Percentiles rank a stretch among this genome's conserved stretches.
These are phyloP conservation scores for Arthrinium puccinioides DNA, from an alignment of 2,329 filamentous ascomycete genomes.

Conservation along the genomic window DNA sequence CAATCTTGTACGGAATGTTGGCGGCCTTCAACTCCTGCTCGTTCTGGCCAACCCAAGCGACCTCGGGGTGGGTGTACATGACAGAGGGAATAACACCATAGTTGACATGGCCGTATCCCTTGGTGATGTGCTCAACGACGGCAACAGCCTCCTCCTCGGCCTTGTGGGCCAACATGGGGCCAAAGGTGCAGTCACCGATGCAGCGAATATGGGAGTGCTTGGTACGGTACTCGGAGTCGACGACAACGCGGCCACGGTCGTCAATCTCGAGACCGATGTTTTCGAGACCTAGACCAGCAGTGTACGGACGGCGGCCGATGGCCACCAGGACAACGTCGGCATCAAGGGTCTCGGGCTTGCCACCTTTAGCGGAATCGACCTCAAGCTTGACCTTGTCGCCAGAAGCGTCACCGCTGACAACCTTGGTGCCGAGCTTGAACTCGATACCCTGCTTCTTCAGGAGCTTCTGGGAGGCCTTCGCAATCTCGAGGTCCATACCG, in stretches of 20 bases:
- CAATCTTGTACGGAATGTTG: constrained; percentile 86
- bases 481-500: constrained; percentile 91
- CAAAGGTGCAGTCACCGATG: constrained; percentile 93
- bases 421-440: constrained; percentile 98
- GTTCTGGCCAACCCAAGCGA: constrained; percentile 96
- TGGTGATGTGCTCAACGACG: constrained; percentile 93
- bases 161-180: constrained; percentile 98
- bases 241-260: constrained; percentile 88
- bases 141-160: constrained; percentile 97
- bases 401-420: constrained; percentile 73
- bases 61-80: constrained; percentile 99
- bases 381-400: constrained; percentile 74
- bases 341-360: constrained; percentile 87
- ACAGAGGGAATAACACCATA: constrained; percentile 95
- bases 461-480: constrained; percentile 87
- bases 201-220: constrained; percentile 96
- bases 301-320: constrained; percentile 94
- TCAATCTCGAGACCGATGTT: constrained; percentile 89
- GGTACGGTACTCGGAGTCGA: constrained; percentile 98
- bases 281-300: constrained; percentile 82
- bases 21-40: constrained; percentile 91
- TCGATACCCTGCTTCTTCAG: constrained; percentile 95
- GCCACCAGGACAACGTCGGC: constrained; percentile 94
- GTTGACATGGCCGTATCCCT: constrained; percentile 97
- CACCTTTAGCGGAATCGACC: constrained; percentile 89